Percentiles rank a stretch among this genome's conserved stretches.
phyloP scores from a whole-genome alignment of 2,329 filamentous ascomycete genomes.

The Colletotrichum plurivorum region DNA sequence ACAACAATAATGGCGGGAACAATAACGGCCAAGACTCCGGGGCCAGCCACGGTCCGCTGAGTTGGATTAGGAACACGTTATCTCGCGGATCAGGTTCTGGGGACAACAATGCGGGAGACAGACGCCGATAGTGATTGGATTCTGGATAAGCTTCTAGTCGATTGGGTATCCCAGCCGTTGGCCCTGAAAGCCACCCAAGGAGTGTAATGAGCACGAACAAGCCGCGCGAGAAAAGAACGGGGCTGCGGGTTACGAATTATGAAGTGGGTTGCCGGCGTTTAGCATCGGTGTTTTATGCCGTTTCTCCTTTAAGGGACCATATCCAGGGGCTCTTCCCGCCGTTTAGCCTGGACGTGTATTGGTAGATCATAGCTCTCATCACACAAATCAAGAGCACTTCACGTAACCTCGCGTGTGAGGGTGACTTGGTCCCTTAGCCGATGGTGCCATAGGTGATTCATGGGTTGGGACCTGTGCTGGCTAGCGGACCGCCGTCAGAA shows the following conservation, averaged over 20 bases:
- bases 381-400: constrained; percentile 3
- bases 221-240: neutral
- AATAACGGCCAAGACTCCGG: constrained; percentile 48
- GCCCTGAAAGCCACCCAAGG: neutral
- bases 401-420: neutral
- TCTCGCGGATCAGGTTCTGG: constrained; percentile 41
- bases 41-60: constrained; percentile 55
- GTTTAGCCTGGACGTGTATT: constrained; percentile 8
- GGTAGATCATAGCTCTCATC: constrained; percentile 24
- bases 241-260: constrained; percentile 32
- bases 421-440: too few relatives aligned
- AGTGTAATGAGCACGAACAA: neutral
- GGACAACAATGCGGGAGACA: constrained; percentile 22
- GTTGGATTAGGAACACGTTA: constrained; percentile 62
- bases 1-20: constrained; percentile 30
- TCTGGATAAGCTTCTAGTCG: too few relatives aligned
- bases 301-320: constrained; percentile 3
- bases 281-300: constrained; percentile 23
- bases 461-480: too few relatives aligned
- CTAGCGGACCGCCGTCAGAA: too few relatives aligned
- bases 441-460: too few relatives aligned
- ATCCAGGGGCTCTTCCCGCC: neutral
- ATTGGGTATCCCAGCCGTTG: neutral
- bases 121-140: constrained; percentile 7
- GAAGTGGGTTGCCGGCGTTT: constrained; percentile 34